These are phyloP conservation scores for Umbelopsis ramanniana DNA, from an alignment of 192 early-diverging fungal genomes.

Conservation along the genomic window DNA sequence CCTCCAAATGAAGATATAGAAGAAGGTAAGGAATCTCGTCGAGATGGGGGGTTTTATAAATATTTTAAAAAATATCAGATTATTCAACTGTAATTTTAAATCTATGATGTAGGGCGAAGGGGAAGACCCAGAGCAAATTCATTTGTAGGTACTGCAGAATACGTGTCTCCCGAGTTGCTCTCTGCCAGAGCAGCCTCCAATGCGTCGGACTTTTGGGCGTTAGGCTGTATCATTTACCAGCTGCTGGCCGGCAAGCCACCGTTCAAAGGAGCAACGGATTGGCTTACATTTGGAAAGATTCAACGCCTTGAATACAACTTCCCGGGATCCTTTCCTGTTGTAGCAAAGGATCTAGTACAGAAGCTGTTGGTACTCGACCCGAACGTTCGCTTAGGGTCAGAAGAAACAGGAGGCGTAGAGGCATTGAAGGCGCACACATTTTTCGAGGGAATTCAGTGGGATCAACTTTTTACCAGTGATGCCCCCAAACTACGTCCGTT, in stretches of 20 bases:
- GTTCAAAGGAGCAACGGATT: conserved; percentile 95
- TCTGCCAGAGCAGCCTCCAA: conserved; percentile 84
- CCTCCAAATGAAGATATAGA: not conserved
- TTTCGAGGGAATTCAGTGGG: conserved; percentile 83
- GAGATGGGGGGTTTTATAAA: no score
- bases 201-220: conserved; percentile 84
- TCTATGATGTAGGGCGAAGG: conserved; percentile 17
- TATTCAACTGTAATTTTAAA: no score
- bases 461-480: conserved; percentile 51
- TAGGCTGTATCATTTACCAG: conserved; percentile 94
- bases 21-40: not conserved
- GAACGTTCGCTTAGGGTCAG: conserved; percentile 62
- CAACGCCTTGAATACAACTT: conserved; percentile 85
- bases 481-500: conserved; percentile 33
- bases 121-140: conserved; percentile 66
- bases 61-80: no score
- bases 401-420: conserved; percentile 53
- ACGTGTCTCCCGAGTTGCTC: conserved; percentile 95
- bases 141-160: conserved; percentile 99
- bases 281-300: conserved; percentile 96
- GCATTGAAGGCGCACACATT: conserved; percentile 80
- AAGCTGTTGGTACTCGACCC: conserved; percentile 72
- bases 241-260: conserved; percentile 88
- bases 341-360: conserved; percentile 78
- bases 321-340: conserved; percentile 72